Evolutionary conservation across 1,284 basidiomycete genomes (phyloP).

Genomic region (Filobasidium uniguttulatum): DNA sequence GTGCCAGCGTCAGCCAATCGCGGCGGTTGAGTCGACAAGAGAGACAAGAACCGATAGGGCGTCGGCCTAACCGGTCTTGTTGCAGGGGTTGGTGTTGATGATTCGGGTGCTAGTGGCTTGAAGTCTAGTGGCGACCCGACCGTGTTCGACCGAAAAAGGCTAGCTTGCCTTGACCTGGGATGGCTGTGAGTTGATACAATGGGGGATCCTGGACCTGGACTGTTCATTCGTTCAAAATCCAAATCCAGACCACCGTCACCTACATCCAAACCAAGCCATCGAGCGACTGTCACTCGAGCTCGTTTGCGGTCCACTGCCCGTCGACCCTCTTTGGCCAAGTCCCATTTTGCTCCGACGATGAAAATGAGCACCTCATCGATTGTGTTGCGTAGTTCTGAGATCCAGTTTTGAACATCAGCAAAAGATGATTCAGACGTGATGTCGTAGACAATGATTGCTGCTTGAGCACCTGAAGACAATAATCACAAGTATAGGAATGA

Average conservation of each 20-base stretch:
- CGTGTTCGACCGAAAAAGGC: not conserved
- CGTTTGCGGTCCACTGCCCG: slow-evolving; percentile 9
- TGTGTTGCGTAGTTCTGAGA: slow-evolving; percentile 11
- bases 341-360: slow-evolving; percentile 14
- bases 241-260: slow-evolving; percentile 4
- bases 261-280: slow-evolving; percentile 9
- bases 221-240: slow-evolving; percentile 1
- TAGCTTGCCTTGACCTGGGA: not conserved
- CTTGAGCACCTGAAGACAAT: slow-evolving; percentile 8
- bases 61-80: slow-evolving; percentile 1
- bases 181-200: not conserved
- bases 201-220: slow-evolving; percentile 1
- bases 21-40: slow-evolving; percentile 3
- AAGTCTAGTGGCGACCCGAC: not conserved
- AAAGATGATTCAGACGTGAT: slow-evolving; percentile 11
- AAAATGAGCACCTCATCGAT: slow-evolving; percentile 14
- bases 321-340: slow-evolving; percentile 9
- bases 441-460: slow-evolving; percentile 14
- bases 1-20: not conserved
- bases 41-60: slow-evolving; percentile 12
- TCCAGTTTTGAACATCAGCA: slow-evolving; percentile 13
- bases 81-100: not conserved
- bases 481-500: not conserved
- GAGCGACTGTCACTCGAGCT: slow-evolving; percentile 10
- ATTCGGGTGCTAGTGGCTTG: not conserved